These are phyloP conservation scores for Paramyrothecium sp. DNA, from an alignment of 2,329 filamentous ascomycete species.

Conservation along the genomic window DNA sequence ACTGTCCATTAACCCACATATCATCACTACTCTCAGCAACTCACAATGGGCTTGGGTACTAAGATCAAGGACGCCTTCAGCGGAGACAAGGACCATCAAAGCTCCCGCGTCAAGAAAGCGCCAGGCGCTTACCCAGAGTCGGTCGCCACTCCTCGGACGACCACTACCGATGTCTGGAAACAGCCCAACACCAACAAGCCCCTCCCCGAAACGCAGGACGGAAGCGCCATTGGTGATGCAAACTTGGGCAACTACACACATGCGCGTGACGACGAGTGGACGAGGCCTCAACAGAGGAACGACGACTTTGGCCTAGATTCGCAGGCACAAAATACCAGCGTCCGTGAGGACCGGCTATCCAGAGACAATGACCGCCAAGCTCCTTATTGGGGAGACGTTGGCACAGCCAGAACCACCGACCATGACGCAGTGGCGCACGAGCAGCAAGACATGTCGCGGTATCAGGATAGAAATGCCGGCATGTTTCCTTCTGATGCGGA, in stretches of 20 bases:
- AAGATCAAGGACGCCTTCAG: constrained; percentile 1
- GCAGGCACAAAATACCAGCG: neutral
- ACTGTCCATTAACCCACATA: too few relatives aligned
- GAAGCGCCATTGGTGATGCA: neutral
- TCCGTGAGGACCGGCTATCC: neutral
- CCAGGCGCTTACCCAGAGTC: neutral
- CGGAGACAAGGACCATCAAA: neutral
- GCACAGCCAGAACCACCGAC: neutral
- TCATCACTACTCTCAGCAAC: neutral
- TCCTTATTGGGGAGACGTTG: neutral
- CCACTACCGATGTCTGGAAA: neutral
- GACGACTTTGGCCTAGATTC: neutral
- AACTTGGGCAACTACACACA: neutral
- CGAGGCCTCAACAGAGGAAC: neutral
- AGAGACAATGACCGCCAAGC: neutral
- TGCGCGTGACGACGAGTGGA: neutral
- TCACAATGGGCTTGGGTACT: neutral
- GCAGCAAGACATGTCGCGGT: too few relatives aligned
- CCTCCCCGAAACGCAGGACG: neutral
- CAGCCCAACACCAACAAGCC: neutral
- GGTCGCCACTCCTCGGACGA: neutral
- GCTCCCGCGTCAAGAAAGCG: neutral
- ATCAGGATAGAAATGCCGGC: too few relatives aligned
- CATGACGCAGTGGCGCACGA: neutral
- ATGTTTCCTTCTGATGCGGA: too few relatives aligned